These are phyloP conservation scores for Coniochaeta sp. DNA, from an alignment of 2,329 filamentous ascomycete genomes.

Conservation along the genomic window DNA sequence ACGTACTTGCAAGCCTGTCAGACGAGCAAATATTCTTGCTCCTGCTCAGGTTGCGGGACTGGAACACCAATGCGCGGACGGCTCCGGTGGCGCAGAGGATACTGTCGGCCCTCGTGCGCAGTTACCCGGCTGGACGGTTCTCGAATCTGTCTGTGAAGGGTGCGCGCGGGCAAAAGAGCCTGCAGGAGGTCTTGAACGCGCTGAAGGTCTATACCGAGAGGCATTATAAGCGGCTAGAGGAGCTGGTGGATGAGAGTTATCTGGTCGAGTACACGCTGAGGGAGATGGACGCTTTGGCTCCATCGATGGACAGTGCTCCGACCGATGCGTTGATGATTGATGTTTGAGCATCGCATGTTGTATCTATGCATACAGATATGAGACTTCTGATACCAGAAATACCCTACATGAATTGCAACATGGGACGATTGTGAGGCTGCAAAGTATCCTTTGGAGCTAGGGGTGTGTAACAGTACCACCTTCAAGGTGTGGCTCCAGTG, in stretches of 20 bases:
- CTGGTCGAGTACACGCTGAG: conserved; percentile 86
- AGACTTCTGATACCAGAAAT: background rate
- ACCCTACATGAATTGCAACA: background rate
- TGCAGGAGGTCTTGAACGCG: conserved; percentile 82
- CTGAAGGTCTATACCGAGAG: conserved; percentile 85
- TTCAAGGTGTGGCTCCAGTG: background rate
- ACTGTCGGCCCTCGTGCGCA: conserved; percentile 69
- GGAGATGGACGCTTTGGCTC: conserved; percentile 76
- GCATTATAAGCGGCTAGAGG: conserved; percentile 84
- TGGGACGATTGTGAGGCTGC: background rate
- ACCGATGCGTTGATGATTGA: conserved; percentile 19
- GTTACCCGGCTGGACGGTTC: conserved; percentile 72
- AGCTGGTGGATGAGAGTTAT: conserved; percentile 89
- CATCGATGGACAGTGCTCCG: conserved; percentile 19
- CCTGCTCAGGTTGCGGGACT: conserved; percentile 78
- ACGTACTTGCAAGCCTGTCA: conserved; percentile 70
- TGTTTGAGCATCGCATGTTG: conserved; percentile 1
- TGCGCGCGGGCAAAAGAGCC: conserved; percentile 50
- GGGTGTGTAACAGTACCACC: background rate
- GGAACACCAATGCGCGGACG: conserved; percentile 93
- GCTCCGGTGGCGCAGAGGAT: conserved; percentile 80
- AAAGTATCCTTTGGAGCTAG: background rate
- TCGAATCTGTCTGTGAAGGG: conserved; percentile 59
- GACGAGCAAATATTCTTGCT: conserved; percentile 82
- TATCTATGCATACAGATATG: conserved; percentile 3